Conservation (phyloP, 2,329 filamentous ascomycete species). For the Grosmannia penicillata region DNA sequence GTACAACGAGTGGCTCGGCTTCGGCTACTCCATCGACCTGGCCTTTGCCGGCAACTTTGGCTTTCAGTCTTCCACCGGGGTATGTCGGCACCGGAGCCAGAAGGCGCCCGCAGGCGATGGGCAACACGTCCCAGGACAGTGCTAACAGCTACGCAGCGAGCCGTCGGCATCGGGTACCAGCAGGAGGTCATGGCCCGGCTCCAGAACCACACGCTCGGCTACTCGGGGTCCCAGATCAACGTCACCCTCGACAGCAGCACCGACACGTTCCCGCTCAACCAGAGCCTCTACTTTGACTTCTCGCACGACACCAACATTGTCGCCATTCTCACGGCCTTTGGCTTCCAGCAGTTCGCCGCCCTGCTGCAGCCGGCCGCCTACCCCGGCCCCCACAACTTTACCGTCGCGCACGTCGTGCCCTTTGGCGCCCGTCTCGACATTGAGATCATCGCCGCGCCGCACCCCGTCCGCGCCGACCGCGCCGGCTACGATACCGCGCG, state of each 20-base stretch:
- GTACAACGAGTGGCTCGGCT: constrained; percentile 58
- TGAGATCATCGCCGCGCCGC: constrained; percentile 54
- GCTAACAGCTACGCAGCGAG: constrained; percentile 28
- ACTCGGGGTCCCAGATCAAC: constrained; percentile 48
- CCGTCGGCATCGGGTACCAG: constrained; percentile 59
- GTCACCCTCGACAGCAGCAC: constrained; percentile 54
- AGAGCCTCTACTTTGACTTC: constrained; percentile 64
- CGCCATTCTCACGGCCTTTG: constrained; percentile 56
- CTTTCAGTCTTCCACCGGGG: constrained; percentile 49
- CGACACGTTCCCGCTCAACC: constrained; percentile 57
- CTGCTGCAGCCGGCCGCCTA: constrained; percentile 40
- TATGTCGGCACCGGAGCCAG: constrained; percentile 15
- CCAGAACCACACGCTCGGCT: constrained; percentile 47
- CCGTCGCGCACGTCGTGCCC: constrained; percentile 52
- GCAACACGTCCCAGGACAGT: not conserved
- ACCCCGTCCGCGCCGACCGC: constrained; percentile 42
- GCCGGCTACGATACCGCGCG: constrained; percentile 33
- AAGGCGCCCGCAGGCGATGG: not conserved
- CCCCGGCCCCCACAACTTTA: constrained; percentile 44
- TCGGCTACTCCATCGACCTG: constrained; percentile 57
- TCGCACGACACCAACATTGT: constrained; percentile 64
- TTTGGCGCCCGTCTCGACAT: constrained; percentile 62
- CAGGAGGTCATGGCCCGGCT: constrained; percentile 59
- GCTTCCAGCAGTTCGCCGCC: constrained; percentile 51
- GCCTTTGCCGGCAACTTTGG: constrained; percentile 44